Conservation (phyloP, 257 asterid genomes). For the Verbascum thapsus region DNA sequence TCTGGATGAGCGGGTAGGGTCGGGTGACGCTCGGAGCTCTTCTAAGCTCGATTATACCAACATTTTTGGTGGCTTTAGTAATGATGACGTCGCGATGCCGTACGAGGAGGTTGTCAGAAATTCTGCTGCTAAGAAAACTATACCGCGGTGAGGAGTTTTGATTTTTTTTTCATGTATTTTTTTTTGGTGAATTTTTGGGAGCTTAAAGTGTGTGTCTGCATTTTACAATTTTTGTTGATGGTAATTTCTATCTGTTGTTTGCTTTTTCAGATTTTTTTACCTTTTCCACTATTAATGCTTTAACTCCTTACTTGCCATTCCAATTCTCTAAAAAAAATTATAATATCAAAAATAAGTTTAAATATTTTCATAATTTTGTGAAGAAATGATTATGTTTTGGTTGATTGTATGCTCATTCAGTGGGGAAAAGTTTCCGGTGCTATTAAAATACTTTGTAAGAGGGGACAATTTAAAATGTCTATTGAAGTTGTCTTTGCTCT, state of each 20-base stretch:
- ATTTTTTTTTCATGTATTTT: conserved; percentile 12
- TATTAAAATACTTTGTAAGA: too few relatives aligned
- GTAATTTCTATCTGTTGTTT: conserved; percentile 1
- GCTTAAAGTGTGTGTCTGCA: too few relatives aligned
- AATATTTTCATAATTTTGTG: too few relatives aligned
- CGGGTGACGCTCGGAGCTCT: conserved; percentile 43
- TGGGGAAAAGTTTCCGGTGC: too few relatives aligned
- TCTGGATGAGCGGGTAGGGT: conserved; percentile 48
- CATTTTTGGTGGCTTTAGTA: conserved; percentile 65
- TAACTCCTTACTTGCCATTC: neutral
- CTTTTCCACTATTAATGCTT: conserved; percentile 8
- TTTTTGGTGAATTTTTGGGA: conserved; percentile 1
- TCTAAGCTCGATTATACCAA: conserved; percentile 66
- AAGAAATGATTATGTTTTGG: too few relatives aligned
- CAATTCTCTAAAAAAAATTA: conserved; percentile 3
- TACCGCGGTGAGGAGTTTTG: conserved; percentile 38
- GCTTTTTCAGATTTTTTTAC: neutral
- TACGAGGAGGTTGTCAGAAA: conserved; percentile 55
- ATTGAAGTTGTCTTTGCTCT: too few relatives aligned
- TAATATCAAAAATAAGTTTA: neutral
- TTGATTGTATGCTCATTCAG: too few relatives aligned
- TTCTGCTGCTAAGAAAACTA: conserved; percentile 39
- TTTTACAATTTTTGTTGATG: conserved; percentile 9
- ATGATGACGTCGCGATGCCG: conserved; percentile 54
- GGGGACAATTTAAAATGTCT: too few relatives aligned